Conservation (phyloP, 768 basidiomycete genomes). For the Tricholomella constricta region DNA sequence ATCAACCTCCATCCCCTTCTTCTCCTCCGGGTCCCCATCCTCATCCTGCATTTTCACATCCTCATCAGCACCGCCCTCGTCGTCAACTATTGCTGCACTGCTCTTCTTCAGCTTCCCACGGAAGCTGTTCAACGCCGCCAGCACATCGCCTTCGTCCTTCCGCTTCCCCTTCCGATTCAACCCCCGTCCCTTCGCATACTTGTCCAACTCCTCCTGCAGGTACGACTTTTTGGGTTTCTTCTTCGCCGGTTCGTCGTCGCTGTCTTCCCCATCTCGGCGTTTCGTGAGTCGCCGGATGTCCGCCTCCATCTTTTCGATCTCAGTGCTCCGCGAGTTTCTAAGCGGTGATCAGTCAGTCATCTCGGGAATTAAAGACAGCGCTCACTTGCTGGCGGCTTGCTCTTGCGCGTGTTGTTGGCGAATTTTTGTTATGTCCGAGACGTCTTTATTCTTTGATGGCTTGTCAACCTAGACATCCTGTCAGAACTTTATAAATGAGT, state of each 20-base stretch:
- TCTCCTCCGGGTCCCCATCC: constrained; percentile 31
- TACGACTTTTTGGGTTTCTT: constrained; percentile 68
- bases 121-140: constrained; percentile 71
- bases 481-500: neutral
- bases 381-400: constrained; percentile 63
- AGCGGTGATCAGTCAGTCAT: neutral
- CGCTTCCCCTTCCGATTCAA: constrained; percentile 52
- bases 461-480: constrained; percentile 5
- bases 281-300: constrained; percentile 80
- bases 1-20: constrained; percentile 71
- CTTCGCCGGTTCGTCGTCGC: constrained; percentile 63
- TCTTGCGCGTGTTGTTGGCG: constrained; percentile 77
- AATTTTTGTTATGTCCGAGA: constrained; percentile 66
- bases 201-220: constrained; percentile 79
- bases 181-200: constrained; percentile 70
- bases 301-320: constrained; percentile 87
- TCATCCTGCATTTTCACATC: constrained; percentile 21
- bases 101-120: constrained; percentile 68
- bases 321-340: constrained; percentile 66
- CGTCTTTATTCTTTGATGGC: constrained; percentile 40
- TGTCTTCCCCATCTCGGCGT: constrained; percentile 54
- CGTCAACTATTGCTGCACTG: constrained; percentile 31
- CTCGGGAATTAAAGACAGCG: neutral
- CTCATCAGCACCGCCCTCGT: constrained; percentile 18
- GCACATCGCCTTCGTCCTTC: constrained; percentile 72